A percentile compares a stretch with the other conserved stretches of the same genome.
Evolutionary conservation across 2,329 filamentous ascomycete genomes (phyloP).

Genomic region (Fusarium papillatum): DNA sequence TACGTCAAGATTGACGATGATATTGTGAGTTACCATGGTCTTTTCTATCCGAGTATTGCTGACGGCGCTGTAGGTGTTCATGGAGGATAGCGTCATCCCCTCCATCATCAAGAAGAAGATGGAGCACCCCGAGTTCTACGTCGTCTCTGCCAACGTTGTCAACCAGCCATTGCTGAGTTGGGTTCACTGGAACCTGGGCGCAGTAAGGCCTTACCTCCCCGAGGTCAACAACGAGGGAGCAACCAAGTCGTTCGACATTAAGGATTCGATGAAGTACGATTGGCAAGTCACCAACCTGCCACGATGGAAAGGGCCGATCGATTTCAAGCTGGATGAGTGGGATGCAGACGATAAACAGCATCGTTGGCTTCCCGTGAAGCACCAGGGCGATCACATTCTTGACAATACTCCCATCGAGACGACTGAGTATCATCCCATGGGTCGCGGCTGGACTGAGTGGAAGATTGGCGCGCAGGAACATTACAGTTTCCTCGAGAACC

Average conservation of each 20-base stretch:
- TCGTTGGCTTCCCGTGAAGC: constrained; percentile 62
- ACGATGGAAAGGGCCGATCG: constrained; percentile 46
- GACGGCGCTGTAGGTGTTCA: constrained; percentile 46
- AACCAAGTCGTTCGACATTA: constrained; percentile 41
- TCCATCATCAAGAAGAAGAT: constrained; percentile 66
- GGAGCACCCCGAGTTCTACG: constrained; percentile 62
- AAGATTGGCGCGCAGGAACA: constrained; percentile 63
- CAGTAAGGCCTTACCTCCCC: constrained; percentile 66
- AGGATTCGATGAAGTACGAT: constrained; percentile 29
- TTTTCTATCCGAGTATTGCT: not conserved
- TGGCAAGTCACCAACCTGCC: constrained; percentile 58
- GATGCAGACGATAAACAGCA: constrained; percentile 57
- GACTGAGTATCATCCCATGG: constrained; percentile 61
- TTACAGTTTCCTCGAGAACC: constrained; percentile 63
- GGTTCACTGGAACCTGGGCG: constrained; percentile 67
- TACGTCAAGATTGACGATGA: constrained; percentile 55
- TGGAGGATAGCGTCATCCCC: constrained; percentile 59
- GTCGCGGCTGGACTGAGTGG: constrained; percentile 62
- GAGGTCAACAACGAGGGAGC: constrained; percentile 50
- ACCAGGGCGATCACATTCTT: constrained; percentile 50
- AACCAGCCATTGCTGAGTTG: constrained; percentile 68
- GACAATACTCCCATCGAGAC: constrained; percentile 61
- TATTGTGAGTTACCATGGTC: constrained; percentile 47
- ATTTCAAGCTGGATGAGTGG: constrained; percentile 48
- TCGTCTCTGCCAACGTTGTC: constrained; percentile 68